phyloP scores from a whole-genome alignment of 176 grass and related monocot genomes.

The Ensete glaucum region DNA sequence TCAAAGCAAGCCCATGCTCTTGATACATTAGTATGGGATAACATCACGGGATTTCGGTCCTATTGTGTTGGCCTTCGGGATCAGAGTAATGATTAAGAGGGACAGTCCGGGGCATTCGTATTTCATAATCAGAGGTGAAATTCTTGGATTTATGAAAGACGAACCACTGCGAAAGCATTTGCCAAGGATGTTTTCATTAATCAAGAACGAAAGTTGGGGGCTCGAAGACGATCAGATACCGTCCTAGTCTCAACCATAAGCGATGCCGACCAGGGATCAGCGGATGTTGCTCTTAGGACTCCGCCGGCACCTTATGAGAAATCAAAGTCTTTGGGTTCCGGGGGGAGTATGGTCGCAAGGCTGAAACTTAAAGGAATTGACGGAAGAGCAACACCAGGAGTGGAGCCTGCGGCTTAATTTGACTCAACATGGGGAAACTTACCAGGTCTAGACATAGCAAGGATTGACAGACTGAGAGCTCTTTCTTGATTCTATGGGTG shows the following conservation, averaged over 20 bases:
- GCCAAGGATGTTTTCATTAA: slow-evolving; percentile 55
- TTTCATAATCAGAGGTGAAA: slow-evolving; percentile 58
- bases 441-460: slow-evolving; percentile 34
- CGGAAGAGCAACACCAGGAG: slow-evolving; percentile 26
- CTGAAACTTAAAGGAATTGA: slow-evolving; percentile 28
- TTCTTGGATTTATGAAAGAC: slow-evolving; percentile 58
- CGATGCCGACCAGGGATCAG: slow-evolving; percentile 50
- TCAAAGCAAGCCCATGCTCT: too few relatives aligned
- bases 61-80: too few relatives aligned
- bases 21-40: too few relatives aligned
- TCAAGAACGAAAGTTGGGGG: slow-evolving; percentile 53
- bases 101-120: slow-evolving; percentile 51
- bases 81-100: slow-evolving; percentile 8
- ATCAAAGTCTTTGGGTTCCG: slow-evolving; percentile 53
- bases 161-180: slow-evolving; percentile 51
- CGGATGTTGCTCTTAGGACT: slow-evolving; percentile 48
- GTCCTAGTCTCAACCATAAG: slow-evolving; percentile 52
- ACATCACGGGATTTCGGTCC: too few relatives aligned
- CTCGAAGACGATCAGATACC: slow-evolving; percentile 50
- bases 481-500: neutral
- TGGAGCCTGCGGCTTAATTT: slow-evolving; percentile 40
- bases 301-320: slow-evolving; percentile 52
- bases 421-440: slow-evolving; percentile 39
- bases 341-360: slow-evolving; percentile 48
- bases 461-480: slow-evolving; percentile 29